These are phyloP conservation scores for Melanogaster broomeanus DNA, from an alignment of 768 basidiomycete genomes.

Conservation along the genomic window DNA sequence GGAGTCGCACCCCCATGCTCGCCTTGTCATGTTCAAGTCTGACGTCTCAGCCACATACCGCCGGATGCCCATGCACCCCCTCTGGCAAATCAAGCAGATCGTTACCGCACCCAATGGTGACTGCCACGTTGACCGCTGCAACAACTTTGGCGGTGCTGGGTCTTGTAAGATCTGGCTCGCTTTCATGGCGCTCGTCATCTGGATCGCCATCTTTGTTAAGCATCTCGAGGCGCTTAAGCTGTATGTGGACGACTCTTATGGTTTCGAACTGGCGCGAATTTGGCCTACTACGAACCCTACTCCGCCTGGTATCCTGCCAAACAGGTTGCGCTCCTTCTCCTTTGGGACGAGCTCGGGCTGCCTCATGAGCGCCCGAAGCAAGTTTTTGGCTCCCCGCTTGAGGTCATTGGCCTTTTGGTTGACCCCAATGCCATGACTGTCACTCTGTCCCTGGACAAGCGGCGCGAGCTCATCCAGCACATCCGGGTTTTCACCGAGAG, in stretches of 20 bases:
- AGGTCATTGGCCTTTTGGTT: constrained; percentile 32
- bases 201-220: constrained; percentile 21
- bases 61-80: too few species aligned
- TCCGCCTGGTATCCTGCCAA: constrained; percentile 13
- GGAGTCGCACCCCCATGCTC: background rate
- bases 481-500: rapidly evolving
- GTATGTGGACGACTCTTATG: background rate
- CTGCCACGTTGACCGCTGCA: constrained; percentile 22
- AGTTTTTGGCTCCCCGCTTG: constrained; percentile 15
- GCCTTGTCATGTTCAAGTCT: background rate
- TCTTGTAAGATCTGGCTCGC: constrained; percentile 29
- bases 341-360: constrained; percentile 32
- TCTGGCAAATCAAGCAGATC: constrained; percentile 42
- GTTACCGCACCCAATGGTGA: constrained; percentile 24
- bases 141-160: constrained; percentile 22
- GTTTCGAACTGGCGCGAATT: background rate
- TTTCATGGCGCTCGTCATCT: constrained; percentile 22
- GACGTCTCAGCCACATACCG: background rate
- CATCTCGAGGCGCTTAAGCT: background rate
- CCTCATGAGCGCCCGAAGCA: constrained; percentile 34
- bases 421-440: constrained; percentile 23
- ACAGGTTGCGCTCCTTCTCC: constrained; percentile 24
- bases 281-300: constrained; percentile 29
- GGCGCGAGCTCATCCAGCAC: background rate
- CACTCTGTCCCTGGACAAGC: background rate